Evolutionary conservation across 768 basidiomycete genomes (phyloP).

Genomic region (Gloeopeniophorella convolvens): DNA sequence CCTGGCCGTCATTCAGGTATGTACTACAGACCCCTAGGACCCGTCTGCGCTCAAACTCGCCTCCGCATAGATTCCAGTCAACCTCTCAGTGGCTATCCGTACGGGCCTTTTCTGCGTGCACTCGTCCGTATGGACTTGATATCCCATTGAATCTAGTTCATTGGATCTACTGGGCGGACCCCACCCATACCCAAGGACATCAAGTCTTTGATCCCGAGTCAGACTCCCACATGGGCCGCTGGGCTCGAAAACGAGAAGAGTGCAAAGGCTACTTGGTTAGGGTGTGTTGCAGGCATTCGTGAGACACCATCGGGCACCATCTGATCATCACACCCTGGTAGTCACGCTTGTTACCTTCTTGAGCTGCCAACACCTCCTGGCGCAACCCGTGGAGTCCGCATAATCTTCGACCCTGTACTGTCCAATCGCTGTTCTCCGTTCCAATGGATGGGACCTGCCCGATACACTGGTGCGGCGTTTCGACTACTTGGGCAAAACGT

Average conservation of each 20-base stretch:
- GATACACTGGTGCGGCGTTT: slow-evolving; percentile 29
- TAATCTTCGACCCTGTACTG: slow-evolving; percentile 35
- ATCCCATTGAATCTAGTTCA: slow-evolving; percentile 1
- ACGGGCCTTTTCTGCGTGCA: not conserved
- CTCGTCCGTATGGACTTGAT: too few species aligned
- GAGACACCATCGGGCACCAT: not conserved
- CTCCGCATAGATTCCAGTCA: slow-evolving; percentile 10
- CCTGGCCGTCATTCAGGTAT: slow-evolving; percentile 21
- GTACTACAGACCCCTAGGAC: not conserved
- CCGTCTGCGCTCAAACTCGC: not conserved
- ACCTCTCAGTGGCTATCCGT: slow-evolving; percentile 13
- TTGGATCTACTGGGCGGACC: not conserved
- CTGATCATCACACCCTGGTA: not conserved
- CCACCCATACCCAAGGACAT: slow-evolving; percentile 10
- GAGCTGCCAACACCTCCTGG: slow-evolving; percentile 31
- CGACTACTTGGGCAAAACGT: not conserved
- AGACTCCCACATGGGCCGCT: slow-evolving; percentile 12
- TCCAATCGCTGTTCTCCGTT: slow-evolving; percentile 32
- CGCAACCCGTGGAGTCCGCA: slow-evolving; percentile 32
- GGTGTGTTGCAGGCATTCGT: slow-evolving; percentile 4
- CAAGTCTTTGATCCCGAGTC: slow-evolving; percentile 18
- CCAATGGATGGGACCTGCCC: slow-evolving; percentile 27
- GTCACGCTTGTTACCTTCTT: slow-evolving; percentile 35
- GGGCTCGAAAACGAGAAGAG: slow-evolving; percentile 5
- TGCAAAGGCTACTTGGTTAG: slow-evolving; percentile 19